Base-by-base conservation (phyloP, 2,329 filamentous ascomycete genomes). In the Monilinia aucupariae region DNA sequence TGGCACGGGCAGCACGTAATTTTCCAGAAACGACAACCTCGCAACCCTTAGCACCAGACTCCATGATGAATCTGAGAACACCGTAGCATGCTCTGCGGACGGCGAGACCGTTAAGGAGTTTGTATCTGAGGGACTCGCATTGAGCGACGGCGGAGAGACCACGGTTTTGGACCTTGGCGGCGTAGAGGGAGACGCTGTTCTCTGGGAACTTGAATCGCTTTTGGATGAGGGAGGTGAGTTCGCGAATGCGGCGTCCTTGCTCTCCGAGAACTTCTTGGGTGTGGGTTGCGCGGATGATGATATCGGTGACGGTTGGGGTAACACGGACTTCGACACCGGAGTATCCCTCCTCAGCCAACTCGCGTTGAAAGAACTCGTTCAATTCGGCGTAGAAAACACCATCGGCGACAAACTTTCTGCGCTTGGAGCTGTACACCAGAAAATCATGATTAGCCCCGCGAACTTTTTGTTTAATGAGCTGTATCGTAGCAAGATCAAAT, bases 141-240 rank as follows among this genome's bases (percentile, higher is more conserved):
- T 99, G 94, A 76, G 94, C 94, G 82, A 99, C 94, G 78, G 94
- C 94, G 76, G 93, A 97, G 73, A 99, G 92, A 90, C 94, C 94
- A 79, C 94, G 93, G 86, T 97, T 97, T 87, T 97, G 94, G 78
- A 99, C 94, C 89, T 99, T 99, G 81, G 94, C 96, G 82, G 94
- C 94, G 81, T 99, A 99, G 78, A 99, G 92, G 72, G 94, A 97
- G 80, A 99, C 94, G 75, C 90, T 96, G 90, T 97, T 97, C 85
- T 97, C 93, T 82, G 94, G 93, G 89, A 99, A 99, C 87, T 97
- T 97, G 91, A 99, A 99, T 78, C 94, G 92, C 90, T 99, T 97
- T 86, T 99, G 96, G 86, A 99, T 99, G 79, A 99, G 89, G 77
- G 92, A 97, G 79, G 94, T 99, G 82, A 99, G 92, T 87, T 99